Conservation (phyloP, 768 basidiomycete genomes). For the Gymnopilus dilepis region DNA sequence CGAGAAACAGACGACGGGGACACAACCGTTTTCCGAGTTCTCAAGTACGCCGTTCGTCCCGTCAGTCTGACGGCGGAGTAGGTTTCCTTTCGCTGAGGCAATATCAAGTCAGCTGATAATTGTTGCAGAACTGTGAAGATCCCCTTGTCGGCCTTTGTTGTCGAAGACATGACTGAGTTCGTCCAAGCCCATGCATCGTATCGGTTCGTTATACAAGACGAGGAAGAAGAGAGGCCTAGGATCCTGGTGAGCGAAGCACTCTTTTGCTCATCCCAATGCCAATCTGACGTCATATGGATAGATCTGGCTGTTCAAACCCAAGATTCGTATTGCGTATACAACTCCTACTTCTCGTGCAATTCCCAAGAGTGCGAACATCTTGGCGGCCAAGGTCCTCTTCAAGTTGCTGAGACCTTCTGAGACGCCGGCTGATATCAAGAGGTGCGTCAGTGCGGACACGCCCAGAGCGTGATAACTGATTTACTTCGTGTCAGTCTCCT, state of each 20-base stretch:
- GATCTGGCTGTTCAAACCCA: conserved; percentile 97
- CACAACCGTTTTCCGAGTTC: conserved; percentile 64
- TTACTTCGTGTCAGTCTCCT: conserved; percentile 47
- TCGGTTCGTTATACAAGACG: conserved; percentile 87
- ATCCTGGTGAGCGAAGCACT: conserved; percentile 66
- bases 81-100: conserved; percentile 33
- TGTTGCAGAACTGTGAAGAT: conserved; percentile 44
- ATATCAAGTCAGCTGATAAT: conserved; percentile 4
- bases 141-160: conserved; percentile 87
- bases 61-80: conserved; percentile 66
- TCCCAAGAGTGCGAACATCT: conserved; percentile 64
- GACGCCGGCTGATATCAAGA: conserved; percentile 54
- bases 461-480: conserved; percentile 10
- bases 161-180: conserved; percentile 90
- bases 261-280: neutral
- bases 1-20: conserved; percentile 39
- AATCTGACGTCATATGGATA: conserved; percentile 32
- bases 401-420: conserved; percentile 73
- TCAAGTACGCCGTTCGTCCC: conserved; percentile 85
- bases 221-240: conserved; percentile 80
- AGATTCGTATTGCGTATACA: conserved; percentile 78
- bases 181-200: conserved; percentile 93
- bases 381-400: conserved; percentile 85
- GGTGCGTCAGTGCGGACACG: conserved; percentile 49
- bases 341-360: conserved; percentile 58